These are phyloP conservation scores for Amanita brunnescens DNA, from an alignment of 768 basidiomycete species.

Conservation along the genomic window DNA sequence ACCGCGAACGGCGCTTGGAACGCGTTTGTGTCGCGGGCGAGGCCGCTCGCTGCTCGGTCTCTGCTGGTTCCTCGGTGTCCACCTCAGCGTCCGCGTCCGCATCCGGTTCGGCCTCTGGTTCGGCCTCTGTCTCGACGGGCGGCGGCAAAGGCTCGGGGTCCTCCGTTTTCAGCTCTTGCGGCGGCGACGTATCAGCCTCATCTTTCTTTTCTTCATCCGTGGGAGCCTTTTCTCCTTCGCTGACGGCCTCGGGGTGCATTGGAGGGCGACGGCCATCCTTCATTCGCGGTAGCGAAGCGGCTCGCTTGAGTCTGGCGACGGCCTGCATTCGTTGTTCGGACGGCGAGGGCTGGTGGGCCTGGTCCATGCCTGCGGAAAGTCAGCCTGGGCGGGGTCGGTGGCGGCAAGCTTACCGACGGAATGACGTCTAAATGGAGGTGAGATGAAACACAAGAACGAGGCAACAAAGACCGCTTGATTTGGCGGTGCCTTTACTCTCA, in stretches of 20 bases:
- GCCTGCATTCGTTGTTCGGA: constrained; percentile 80
- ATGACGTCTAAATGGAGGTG: neutral
- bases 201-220: constrained; percentile 29
- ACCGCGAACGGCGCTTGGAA: constrained; percentile 62
- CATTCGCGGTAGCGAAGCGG: constrained; percentile 85
- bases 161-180: constrained; percentile 10
- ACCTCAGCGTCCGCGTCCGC: constrained; percentile 13
- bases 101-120: constrained; percentile 12
- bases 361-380: constrained; percentile 27
- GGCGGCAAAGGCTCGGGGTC: neutral
- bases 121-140: constrained; percentile 8
- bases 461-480: neutral
- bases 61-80: constrained; percentile 21
- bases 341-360: constrained; percentile 37
- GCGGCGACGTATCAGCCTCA: constrained; percentile 19
- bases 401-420: neutral
- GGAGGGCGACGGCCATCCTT: constrained; percentile 85
- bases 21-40: constrained; percentile 40
- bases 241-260: constrained; percentile 77
- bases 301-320: constrained; percentile 85
- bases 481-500: no score
- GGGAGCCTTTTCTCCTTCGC: constrained; percentile 62
- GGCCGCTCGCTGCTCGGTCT: constrained; percentile 30
- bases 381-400: constrained; percentile 8
- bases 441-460: neutral